phyloP scores from a whole-genome alignment of 164 flowering plant genomes.

The Vitis labrusca region DNA sequence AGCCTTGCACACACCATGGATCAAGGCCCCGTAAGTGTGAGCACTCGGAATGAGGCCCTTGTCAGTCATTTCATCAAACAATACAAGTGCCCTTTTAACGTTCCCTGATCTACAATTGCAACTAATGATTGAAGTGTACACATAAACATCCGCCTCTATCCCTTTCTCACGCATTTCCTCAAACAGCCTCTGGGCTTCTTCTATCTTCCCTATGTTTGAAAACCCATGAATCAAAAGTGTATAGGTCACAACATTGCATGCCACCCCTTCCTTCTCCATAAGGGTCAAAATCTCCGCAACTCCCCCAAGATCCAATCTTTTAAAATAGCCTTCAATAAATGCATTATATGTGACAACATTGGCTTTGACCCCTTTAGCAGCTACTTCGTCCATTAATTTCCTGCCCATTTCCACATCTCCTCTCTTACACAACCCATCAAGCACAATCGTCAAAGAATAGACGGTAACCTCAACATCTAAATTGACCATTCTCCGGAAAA shows the following conservation, averaged over 20 bases:
- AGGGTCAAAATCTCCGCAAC: constrained; percentile 27
- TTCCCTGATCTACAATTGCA: constrained; percentile 50
- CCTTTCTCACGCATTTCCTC: constrained; percentile 53
- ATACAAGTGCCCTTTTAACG: constrained; percentile 37
- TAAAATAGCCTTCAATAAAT: constrained; percentile 29
- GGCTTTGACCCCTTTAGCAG: constrained; percentile 40
- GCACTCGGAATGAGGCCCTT: constrained; percentile 37
- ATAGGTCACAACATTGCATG: constrained; percentile 34
- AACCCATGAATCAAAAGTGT: constrained; percentile 43
- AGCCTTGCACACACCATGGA: constrained; percentile 50
- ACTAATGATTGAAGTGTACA: constrained; percentile 50
- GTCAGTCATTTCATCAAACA: constrained; percentile 47
- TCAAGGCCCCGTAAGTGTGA: constrained; percentile 49
- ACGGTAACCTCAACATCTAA: constrained; percentile 30
- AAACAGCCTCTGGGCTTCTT: constrained; percentile 45
- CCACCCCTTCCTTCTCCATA: constrained; percentile 34
- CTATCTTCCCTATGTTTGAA: constrained; percentile 31
- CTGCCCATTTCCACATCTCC: constrained; percentile 44
- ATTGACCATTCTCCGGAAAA: constrained; percentile 34
- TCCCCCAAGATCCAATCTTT: constrained; percentile 23
- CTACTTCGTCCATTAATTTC: constrained; percentile 45
- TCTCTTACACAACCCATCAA: constrained; percentile 49
- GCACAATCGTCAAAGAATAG: constrained; percentile 32
- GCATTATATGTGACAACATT: constrained; percentile 40
- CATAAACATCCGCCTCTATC: constrained; percentile 40